A percentile compares a stretch with the other conserved stretches of the same genome.
These are phyloP conservation scores for Cryptosporidium canis DNA, from an alignment of 169 alveolate species.

Conservation along the genomic window DNA sequence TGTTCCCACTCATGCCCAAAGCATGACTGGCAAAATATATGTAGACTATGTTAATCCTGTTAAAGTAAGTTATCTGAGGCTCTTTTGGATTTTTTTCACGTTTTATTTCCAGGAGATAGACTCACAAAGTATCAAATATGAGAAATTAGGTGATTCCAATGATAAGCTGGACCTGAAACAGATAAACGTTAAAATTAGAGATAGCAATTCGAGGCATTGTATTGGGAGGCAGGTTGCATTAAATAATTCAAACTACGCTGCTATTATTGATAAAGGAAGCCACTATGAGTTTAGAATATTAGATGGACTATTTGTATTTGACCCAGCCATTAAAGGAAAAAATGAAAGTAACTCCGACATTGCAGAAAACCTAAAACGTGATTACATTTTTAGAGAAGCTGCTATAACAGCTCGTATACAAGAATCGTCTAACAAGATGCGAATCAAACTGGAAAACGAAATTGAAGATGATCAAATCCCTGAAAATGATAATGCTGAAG, in stretches of 20 bases:
- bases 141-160: background rate
- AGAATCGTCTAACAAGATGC: slow-evolving; percentile 44
- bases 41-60: slow-evolving; percentile 20
- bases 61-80: slow-evolving; percentile 14
- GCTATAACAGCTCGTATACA: slow-evolving; percentile 50
- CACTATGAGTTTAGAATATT: slow-evolving; percentile 19
- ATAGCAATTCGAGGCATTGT: slow-evolving; percentile 63
- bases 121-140: background rate
- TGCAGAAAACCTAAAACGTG: slow-evolving; percentile 65
- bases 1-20: slow-evolving; percentile 63
- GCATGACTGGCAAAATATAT: slow-evolving; percentile 42
- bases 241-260: slow-evolving; percentile 14
- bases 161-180: background rate
- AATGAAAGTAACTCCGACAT: slow-evolving; percentile 51
- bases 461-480: slow-evolving; percentile 36
- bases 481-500: background rate
- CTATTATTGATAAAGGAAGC: slow-evolving; percentile 54
- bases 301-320: slow-evolving; percentile 44
- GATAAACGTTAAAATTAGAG: slow-evolving; percentile 29
- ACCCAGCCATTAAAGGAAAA: slow-evolving; percentile 43
- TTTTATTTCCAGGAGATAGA: slow-evolving; percentile 25
- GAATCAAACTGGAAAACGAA: slow-evolving; percentile 32
- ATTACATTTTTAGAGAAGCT: slow-evolving; percentile 61
- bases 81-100: background rate
- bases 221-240: slow-evolving; percentile 35